Conservation (phyloP, 768 basidiomycete genomes). For the Russula sp. region DNA sequence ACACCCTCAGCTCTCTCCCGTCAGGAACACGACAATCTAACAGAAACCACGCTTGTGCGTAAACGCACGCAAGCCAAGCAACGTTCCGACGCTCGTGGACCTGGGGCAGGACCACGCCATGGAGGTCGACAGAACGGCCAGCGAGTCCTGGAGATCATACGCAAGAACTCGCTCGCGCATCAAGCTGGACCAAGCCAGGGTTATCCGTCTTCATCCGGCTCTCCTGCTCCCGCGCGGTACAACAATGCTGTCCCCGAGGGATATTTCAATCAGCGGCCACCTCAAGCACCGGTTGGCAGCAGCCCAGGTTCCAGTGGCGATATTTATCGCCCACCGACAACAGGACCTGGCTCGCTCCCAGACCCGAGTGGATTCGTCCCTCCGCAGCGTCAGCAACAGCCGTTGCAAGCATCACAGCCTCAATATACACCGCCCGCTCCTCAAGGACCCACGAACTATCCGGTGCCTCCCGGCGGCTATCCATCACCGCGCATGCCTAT, state of each 20-base stretch:
- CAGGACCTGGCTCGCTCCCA: neutral
- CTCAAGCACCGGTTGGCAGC: conserved; percentile 7
- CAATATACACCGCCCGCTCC: neutral
- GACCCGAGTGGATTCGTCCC: neutral
- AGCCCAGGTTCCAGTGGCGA: neutral
- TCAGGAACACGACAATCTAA: conserved; percentile 74
- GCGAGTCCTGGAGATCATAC: conserved; percentile 53
- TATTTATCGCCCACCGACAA: neutral
- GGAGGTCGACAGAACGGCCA: conserved; percentile 38
- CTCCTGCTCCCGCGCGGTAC: neutral
- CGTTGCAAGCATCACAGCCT: conserved; percentile 3
- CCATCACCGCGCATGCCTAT: conserved; percentile 12
- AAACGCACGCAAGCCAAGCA: conserved; percentile 73
- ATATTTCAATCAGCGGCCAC: conserved; percentile 20
- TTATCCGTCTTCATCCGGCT: neutral
- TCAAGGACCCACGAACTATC: neutral
- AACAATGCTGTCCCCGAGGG: conserved; percentile 10
- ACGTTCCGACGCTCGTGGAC: conserved; percentile 44
- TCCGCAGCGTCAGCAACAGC: neutral
- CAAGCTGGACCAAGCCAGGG: conserved; percentile 23
- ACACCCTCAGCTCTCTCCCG: conserved; percentile 67
- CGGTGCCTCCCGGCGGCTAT: neutral
- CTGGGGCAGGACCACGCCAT: conserved; percentile 16
- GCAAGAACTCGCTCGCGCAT: conserved; percentile 46
- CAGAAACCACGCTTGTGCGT: conserved; percentile 77